A percentile compares a stretch with the other conserved stretches of the same genome.
phyloP scores from a whole-genome alignment of 768 basidiomycete species.

The Podaxis sp. region DNA sequence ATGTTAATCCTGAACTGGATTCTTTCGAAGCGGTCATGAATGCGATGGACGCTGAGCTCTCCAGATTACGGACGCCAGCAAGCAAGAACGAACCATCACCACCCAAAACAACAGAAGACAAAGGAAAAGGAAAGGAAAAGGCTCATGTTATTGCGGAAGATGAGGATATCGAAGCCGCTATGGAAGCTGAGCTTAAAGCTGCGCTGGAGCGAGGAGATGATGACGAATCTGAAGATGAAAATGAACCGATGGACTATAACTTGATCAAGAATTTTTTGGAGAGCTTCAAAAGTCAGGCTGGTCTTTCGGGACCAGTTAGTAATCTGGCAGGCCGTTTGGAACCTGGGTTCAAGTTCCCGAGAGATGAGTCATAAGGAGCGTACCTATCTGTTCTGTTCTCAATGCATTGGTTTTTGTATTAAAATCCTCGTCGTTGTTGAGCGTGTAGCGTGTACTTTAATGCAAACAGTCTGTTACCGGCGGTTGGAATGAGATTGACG shows the following conservation, averaged over 20 bases:
- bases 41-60: conserved; percentile 88
- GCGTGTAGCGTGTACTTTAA: neutral
- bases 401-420: too few species aligned
- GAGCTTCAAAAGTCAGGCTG: conserved; percentile 91
- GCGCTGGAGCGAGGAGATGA: conserved; percentile 50
- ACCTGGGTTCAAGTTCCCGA: conserved; percentile 69
- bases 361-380: conserved; percentile 49
- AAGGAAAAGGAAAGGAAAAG: conserved; percentile 48
- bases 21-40: conserved; percentile 97
- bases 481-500: neutral
- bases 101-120: conserved; percentile 10
- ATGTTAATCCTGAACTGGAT: conserved; percentile 69
- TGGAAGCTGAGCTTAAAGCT: conserved; percentile 83
- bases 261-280: conserved; percentile 97
- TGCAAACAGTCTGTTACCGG: neutral
- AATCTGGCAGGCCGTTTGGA: conserved; percentile 85
- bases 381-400: neutral
- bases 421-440: neutral
- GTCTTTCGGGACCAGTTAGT: conserved; percentile 87
- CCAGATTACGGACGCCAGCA: conserved; percentile 34
- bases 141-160: conserved; percentile 22
- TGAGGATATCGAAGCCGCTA: conserved; percentile 73
- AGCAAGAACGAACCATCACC: conserved; percentile 14
- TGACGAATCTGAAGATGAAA: conserved; percentile 55
- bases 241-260: conserved; percentile 72